A percentile compares a stretch with the other conserved stretches of the same genome.
phyloP scores from a whole-genome alignment of 495 filamentous ascomycete species.

The Xylaria curta region DNA sequence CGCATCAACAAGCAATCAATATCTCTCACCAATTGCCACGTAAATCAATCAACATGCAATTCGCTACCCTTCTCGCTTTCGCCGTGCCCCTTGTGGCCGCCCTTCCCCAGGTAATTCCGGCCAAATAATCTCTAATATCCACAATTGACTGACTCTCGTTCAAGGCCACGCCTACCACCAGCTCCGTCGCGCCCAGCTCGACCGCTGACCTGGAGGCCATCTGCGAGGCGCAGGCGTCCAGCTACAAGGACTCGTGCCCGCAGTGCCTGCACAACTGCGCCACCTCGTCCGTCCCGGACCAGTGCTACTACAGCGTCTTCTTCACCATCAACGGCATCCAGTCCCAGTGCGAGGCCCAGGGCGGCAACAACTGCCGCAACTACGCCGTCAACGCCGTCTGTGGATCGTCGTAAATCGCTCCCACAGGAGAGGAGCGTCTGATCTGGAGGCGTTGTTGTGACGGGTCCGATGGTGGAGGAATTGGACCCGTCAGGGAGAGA shows the following conservation, averaged over 20 bases:
- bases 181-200: slow-evolving; percentile 6
- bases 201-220: slow-evolving; percentile 11
- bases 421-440: neutral
- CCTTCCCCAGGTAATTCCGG: slow-evolving; percentile 14
- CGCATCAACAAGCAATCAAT: neutral
- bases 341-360: slow-evolving; percentile 18
- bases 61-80: slow-evolving; percentile 18
- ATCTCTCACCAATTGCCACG: too few relatives aligned
- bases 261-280: slow-evolving; percentile 21
- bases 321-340: slow-evolving; percentile 16
- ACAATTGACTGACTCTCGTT: neutral
- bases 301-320: slow-evolving; percentile 25
- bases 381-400: neutral
- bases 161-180: slow-evolving; percentile 6
- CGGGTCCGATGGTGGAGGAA: neutral
- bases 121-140: neutral
- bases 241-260: slow-evolving; percentile 7
- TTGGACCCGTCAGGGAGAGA: neutral
- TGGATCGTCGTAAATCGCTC: neutral
- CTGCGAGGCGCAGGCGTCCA: slow-evolving; percentile 10
- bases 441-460: neutral
- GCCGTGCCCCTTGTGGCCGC: slow-evolving; percentile 21
- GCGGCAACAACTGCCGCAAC: slow-evolving; percentile 9
- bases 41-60: slow-evolving; percentile 24
- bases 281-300: neutral